Conservation (phyloP, 2,329 filamentous ascomycete genomes). For the Byssothecium circinans region DNA sequence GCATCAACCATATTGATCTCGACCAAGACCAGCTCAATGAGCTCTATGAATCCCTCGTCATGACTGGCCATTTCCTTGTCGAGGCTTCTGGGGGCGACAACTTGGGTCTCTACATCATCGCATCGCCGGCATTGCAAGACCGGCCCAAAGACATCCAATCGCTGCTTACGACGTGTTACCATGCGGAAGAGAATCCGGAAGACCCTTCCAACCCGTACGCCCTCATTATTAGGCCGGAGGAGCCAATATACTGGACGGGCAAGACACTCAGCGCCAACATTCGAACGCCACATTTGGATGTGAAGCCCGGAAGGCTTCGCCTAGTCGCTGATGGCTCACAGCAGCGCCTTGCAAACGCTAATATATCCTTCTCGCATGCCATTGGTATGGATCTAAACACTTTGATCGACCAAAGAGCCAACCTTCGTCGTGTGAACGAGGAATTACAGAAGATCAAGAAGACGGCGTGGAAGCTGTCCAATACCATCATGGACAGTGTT, state of each 20-base stretch:
- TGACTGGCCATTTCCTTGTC: slow-evolving; percentile 85
- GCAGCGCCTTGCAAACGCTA: slow-evolving; percentile 74
- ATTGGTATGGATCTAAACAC: slow-evolving; percentile 85
- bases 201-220: slow-evolving; percentile 82
- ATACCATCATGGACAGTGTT: slow-evolving; percentile 98
- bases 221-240: slow-evolving; percentile 80
- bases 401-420: slow-evolving; percentile 88
- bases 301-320: slow-evolving; percentile 83
- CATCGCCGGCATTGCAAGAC: slow-evolving; percentile 75
- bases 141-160: slow-evolving; percentile 80
- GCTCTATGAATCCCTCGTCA: slow-evolving; percentile 77
- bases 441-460: slow-evolving; percentile 93
- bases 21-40: slow-evolving; percentile 69
- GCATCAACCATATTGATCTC: slow-evolving; percentile 73
- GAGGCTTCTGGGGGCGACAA: slow-evolving; percentile 71
- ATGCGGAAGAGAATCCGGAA: slow-evolving; percentile 68
- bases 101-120: slow-evolving; percentile 74
- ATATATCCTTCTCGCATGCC: slow-evolving; percentile 73
- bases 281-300: slow-evolving; percentile 76
- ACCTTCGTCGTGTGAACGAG: slow-evolving; percentile 86
- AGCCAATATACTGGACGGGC: slow-evolving; percentile 78
- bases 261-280: slow-evolving; percentile 71
- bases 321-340: slow-evolving; percentile 88
- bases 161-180: slow-evolving; percentile 79
- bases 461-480: slow-evolving; percentile 93